Evolutionary conservation across 2,329 filamentous ascomycete species (phyloP), one percentile per base, ranked within the genome.

Genomic region (Calonectria hongkongensis): DNA sequence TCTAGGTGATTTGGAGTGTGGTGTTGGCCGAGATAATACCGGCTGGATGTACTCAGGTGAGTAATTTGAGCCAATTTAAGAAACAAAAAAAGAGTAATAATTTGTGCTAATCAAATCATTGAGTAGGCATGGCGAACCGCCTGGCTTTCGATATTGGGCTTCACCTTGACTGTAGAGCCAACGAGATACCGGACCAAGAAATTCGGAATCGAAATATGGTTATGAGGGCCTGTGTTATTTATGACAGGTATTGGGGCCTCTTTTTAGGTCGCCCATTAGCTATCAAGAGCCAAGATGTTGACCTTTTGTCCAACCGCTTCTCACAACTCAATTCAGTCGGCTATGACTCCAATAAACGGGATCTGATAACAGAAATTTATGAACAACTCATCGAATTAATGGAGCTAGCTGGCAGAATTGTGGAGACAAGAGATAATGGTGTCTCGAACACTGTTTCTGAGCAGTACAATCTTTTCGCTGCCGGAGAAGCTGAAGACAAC

Each of bases 201-300:
- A 82, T 85, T 4, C 83, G 85, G 41, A 86, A 88, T 62, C 83
- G 88, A 6, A 88, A 87, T 60, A 88, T 88, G 85, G 87, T 85
- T 15, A 86, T 90, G 77, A 84, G 86, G 73, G 88, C 88, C 1
- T 89, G 87, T 70, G 85, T 89, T 8, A 85, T 89, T 71, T 88
- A 88, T 70, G 88, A 90, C 81, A 87, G 87, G 77, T 88, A 89
- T 74, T 90, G 88, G 88, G 87, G 88, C 0, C 80, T 90, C n/a
- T 88, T 89, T 75, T 82, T 90, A 8, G 88, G 88, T 12, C 83
- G 89, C 13, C 88, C 89, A 1, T 87, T 88, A 1, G 86, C 86
- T 65, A 90, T 90, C 82, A 90, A 90, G 78, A 85, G 82, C 62
- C 83, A 88, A 58, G 88, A 90, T 71, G 83, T 90, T 10, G 86